Base-by-base conservation (phyloP, 768 basidiomycete species). In the Grammothele lineata region DNA sequence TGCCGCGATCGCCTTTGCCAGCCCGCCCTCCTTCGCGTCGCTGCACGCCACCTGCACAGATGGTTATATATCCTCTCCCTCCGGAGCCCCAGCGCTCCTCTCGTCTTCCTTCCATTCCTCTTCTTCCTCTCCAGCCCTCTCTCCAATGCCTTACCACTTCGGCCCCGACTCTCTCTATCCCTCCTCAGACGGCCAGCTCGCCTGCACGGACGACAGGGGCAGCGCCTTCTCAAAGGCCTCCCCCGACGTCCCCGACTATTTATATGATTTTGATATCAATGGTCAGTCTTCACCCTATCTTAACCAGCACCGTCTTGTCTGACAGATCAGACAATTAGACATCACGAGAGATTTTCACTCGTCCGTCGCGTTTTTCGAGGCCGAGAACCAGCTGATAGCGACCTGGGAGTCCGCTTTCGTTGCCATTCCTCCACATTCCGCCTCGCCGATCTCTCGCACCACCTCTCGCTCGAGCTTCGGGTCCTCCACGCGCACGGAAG, bases 381-480 rank as follows among this genome's bases (percentile, higher is more conserved):
- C 25, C 21, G 41, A 21, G 11, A 37, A 37, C 10, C n/a, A 22
- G 21, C 26, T 43, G 40, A 30, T 40, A 30, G 47, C 21, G 21
- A 15, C 14, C 39, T 39, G 35, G 23, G 40, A 34, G 21, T 43
- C 22, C 26, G 27, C 23, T 14, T 26, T 22, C 23, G 41, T 18
- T 30, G 8, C 27, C 46, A 33, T 36, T 22, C 9, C 38, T 18
- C 37, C 37, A 19, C 42, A 44, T 15, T 25, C 37, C 37, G 36
- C 38, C 19, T 53, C 51, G 42, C 51, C 51, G 38, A 40, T 40
- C 46, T 44, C 43, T 27, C 51, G 51, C 27, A 48, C 51, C 45
- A 40, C 46, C 46, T 53, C 51, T 40, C 51, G 51, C 35, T 53
- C 51, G 25, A 53, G 51, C 38, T 53, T 44, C 39, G 38, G 40